Evolutionary conservation across 129 eudicot species (phyloP).

Genomic region (Oenanthe sinensis): DNA sequence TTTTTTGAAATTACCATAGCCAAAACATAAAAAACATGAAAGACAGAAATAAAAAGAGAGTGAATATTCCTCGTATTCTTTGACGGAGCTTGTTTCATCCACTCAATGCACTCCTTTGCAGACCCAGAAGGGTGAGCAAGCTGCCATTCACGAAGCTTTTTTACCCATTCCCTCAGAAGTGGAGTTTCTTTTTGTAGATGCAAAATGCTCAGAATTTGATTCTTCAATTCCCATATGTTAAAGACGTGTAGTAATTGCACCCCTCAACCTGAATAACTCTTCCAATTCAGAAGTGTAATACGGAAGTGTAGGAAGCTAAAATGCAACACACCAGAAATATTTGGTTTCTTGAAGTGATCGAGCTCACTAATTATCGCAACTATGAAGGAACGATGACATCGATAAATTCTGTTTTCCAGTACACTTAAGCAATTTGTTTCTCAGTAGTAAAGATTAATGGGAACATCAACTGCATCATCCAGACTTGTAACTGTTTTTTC

Average conservation of each 20-base stretch:
- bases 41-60: neutral
- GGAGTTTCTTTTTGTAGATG: slow-evolving; percentile 60
- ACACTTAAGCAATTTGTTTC: too few relatives aligned
- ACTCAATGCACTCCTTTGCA: slow-evolving; percentile 47
- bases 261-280: slow-evolving; percentile 42
- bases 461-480: too few relatives aligned
- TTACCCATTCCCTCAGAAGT: slow-evolving; percentile 52
- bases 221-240: slow-evolving; percentile 64
- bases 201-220: slow-evolving; percentile 56
- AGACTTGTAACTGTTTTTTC: too few relatives aligned
- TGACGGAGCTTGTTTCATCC: neutral
- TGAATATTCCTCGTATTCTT: slow-evolving; percentile 25
- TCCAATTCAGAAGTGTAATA: slow-evolving; percentile 23
- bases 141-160: slow-evolving; percentile 71
- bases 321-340: slow-evolving; percentile 64
- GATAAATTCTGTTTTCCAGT: too few relatives aligned
- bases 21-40: neutral
- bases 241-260: slow-evolving; percentile 43
- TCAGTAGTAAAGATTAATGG: too few relatives aligned
- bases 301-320: slow-evolving; percentile 42
- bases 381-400: too few relatives aligned
- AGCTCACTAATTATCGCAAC: slow-evolving; percentile 20
- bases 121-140: slow-evolving; percentile 73
- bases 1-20: neutral
- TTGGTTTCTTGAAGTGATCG: slow-evolving; percentile 69